Conservation (phyloP, 805 yeast species). For the Suhomyces xylopsoci region DNA sequence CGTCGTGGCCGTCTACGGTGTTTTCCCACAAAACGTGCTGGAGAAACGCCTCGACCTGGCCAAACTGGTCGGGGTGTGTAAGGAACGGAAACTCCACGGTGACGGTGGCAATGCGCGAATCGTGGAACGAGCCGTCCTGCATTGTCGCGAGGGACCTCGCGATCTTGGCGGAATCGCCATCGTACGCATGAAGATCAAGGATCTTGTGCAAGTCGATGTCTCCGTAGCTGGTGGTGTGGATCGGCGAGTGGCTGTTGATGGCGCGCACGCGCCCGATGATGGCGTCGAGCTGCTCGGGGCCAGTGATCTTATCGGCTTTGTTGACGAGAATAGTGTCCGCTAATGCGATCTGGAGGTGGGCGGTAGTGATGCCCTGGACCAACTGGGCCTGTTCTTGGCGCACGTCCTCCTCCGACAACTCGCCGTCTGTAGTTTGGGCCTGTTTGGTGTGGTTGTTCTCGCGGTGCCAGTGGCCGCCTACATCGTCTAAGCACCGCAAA, state of each 20-base stretch:
- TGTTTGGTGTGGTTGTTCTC: constrained; percentile 26
- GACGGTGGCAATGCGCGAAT: constrained; percentile 36
- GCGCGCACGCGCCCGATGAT: constrained; percentile 40
- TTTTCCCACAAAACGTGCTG: constrained; percentile 78
- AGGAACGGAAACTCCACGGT: constrained; percentile 46
- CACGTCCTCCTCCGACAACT: constrained; percentile 20
- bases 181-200: constrained; percentile 79
- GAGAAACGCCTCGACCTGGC: constrained; percentile 55
- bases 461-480: constrained; percentile 68
- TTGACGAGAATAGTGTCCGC: constrained; percentile 83
- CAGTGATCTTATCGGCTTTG: constrained; percentile 57
- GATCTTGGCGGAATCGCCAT: constrained; percentile 23
- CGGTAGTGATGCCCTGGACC: constrained; percentile 61
- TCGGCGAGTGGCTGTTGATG: constrained; percentile 69
- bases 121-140: constrained; percentile 28
- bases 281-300: constrained; percentile 19
- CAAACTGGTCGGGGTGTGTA: constrained; percentile 33
- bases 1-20: constrained; percentile 34
- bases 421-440: constrained; percentile 15
- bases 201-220: constrained; percentile 63
- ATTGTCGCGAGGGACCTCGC: constrained; percentile 11
- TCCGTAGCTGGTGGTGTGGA: constrained; percentile 70
- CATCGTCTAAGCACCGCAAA: constrained; percentile 61
- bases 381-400: constrained; percentile 31
- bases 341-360: constrained; percentile 83